Conservation (phyloP, 2,329 filamentous ascomycete genomes). For the Alternaria gaisen region DNA sequence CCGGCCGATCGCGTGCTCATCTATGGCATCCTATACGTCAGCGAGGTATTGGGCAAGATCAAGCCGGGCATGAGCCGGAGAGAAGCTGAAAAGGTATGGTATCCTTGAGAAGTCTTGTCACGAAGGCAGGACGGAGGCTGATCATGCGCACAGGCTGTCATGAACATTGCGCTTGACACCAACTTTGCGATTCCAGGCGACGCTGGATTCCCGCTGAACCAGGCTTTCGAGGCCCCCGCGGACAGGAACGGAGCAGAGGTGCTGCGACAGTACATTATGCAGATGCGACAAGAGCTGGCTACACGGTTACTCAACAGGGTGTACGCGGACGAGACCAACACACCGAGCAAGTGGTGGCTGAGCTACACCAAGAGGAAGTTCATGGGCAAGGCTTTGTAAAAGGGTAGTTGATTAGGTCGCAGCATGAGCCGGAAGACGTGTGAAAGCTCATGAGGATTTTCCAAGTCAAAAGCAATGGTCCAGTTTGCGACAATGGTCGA, state of each 20-base stretch:
- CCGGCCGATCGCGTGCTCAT: slow-evolving; percentile 92
- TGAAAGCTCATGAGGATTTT: too few relatives aligned
- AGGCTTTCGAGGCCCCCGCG: slow-evolving; percentile 90
- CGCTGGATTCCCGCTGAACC: slow-evolving; percentile 90
- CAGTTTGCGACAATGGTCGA: neutral
- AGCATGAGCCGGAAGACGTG: neutral
- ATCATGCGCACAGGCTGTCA: slow-evolving; percentile 69
- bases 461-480: neutral
- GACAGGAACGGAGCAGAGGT: slow-evolving; percentile 90
- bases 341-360: slow-evolving; percentile 87
- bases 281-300: slow-evolving; percentile 93
- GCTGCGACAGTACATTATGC: slow-evolving; percentile 86
- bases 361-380: slow-evolving; percentile 99
- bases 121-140: slow-evolving; percentile 40
- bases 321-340: slow-evolving; percentile 75
- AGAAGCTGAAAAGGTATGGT: slow-evolving; percentile 69
- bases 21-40: slow-evolving; percentile 95
- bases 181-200: slow-evolving; percentile 96
- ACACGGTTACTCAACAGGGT: slow-evolving; percentile 82
- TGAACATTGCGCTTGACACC: slow-evolving; percentile 87
- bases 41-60: slow-evolving; percentile 88
- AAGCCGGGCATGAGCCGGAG: slow-evolving; percentile 73
- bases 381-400: slow-evolving; percentile 80
- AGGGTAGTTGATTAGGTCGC: neutral
- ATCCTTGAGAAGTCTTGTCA: slow-evolving; percentile 18